These are phyloP conservation scores for Iris pallida DNA, from an alignment of 116 monocot genomes.

Conservation along the genomic window DNA sequence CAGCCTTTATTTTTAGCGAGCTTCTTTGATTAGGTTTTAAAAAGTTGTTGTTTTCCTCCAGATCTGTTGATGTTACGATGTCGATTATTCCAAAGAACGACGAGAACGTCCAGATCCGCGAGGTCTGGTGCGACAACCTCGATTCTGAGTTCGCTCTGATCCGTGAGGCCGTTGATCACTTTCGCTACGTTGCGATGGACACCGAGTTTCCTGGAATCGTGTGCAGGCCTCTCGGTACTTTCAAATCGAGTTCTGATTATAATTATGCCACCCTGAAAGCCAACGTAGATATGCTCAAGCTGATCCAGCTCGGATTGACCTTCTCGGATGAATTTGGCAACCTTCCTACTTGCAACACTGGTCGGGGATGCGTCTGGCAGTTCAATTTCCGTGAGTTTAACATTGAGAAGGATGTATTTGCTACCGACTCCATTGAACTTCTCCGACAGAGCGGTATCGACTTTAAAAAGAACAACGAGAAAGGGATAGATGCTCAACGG, in stretches of 20 bases:
- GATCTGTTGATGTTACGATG: conserved; percentile 1
- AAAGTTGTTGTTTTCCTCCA: neutral
- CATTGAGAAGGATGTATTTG: neutral
- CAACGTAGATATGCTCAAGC: conserved; percentile 11
- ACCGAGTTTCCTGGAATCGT: conserved; percentile 11
- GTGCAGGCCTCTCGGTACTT: neutral
- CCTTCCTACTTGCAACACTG: conserved; percentile 1
- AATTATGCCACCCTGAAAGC: conserved; percentile 7
- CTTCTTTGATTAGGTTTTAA: no score
- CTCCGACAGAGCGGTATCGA: conserved; percentile 3
- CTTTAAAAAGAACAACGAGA: conserved; percentile 1
- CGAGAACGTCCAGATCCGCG: conserved; percentile 10
- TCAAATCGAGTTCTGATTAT: conserved; percentile 8
- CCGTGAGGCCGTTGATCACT: neutral
- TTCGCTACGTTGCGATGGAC: conserved; percentile 1
- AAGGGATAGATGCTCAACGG: neutral
- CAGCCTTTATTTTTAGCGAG: no score
- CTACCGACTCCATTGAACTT: conserved; percentile 3
- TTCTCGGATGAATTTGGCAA: conserved; percentile 2
- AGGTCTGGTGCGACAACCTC: conserved; percentile 1
- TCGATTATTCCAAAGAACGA: neutral
- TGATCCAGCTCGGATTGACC: conserved; percentile 5
- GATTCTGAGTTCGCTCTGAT: conserved; percentile 2
- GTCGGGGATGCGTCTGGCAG: conserved; percentile 5
- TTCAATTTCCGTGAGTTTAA: conserved; percentile 10